Percentiles rank a stretch among this genome's conserved stretches.
Evolutionary conservation across 169 alveolate genomes (phyloP).

Genomic region (Miamiensis avidus): DNA sequence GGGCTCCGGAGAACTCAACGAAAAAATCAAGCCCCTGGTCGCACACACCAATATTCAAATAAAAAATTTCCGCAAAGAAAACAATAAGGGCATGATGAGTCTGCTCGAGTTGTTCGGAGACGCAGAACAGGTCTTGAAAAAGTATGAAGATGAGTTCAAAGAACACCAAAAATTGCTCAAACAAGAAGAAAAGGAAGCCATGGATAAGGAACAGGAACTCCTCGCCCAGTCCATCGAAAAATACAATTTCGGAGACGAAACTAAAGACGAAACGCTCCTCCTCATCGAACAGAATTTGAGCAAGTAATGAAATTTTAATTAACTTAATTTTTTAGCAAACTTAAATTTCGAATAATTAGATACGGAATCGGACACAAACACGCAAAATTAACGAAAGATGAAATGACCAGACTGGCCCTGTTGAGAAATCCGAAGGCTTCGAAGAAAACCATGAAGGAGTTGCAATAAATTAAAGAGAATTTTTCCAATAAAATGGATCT

Average conservation of each 20-base stretch:
- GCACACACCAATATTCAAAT: constrained; percentile 54
- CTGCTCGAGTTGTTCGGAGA: constrained; percentile 65
- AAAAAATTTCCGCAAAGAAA: constrained; percentile 43
- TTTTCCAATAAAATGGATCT: constrained; percentile 25
- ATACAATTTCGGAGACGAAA: constrained; percentile 1
- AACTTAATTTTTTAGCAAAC: neutral
- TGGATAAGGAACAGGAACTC: constrained; percentile 31
- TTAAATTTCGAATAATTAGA: neutral
- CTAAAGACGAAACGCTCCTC: neutral
- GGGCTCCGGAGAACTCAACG: constrained; percentile 46
- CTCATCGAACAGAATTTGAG: neutral
- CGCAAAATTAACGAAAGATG: constrained; percentile 27
- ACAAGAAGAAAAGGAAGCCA: constrained; percentile 37
- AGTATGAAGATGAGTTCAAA: constrained; percentile 43
- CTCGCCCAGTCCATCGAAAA: neutral
- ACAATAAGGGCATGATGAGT: constrained; percentile 55
- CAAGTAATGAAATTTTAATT: neutral
- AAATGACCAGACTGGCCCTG: constrained; percentile 20
- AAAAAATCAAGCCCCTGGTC: constrained; percentile 51
- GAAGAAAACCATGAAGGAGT: constrained; percentile 33
- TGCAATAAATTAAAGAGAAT: constrained; percentile 25
- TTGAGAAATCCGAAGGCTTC: constrained; percentile 45
- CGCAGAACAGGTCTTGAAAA: constrained; percentile 49
- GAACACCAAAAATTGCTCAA: constrained; percentile 18
- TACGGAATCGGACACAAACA: neutral